These are phyloP conservation scores for Licmophora abbreviata DNA, from an alignment of 108 stramenopile genomes.

Conservation along the genomic window DNA sequence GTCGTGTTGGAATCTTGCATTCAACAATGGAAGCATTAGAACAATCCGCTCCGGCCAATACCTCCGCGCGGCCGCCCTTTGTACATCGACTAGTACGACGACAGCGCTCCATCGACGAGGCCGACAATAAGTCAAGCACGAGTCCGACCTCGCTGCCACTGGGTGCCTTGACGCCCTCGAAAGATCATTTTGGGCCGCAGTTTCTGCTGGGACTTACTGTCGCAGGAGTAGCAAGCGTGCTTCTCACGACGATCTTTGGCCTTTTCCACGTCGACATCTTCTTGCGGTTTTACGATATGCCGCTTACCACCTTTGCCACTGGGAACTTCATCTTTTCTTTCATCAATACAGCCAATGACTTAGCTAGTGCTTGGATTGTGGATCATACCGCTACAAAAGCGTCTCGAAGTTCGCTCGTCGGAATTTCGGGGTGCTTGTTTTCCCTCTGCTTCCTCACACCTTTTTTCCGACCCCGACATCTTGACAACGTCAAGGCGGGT, in stretches of 20 bases:
- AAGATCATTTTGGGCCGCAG: background rate
- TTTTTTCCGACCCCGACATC: slow-evolving; percentile 22
- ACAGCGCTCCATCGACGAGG: too few relatives aligned
- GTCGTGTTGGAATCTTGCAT: too few relatives aligned
- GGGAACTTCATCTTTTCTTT: slow-evolving; percentile 28
- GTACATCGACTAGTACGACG: too few relatives aligned
- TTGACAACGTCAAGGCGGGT: slow-evolving; percentile 10
- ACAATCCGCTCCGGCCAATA: too few relatives aligned
- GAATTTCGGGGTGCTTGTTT: slow-evolving; percentile 22
- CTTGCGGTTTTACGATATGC: slow-evolving; percentile 28
- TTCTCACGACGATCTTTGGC: slow-evolving; percentile 26
- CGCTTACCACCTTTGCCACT: slow-evolving; percentile 21
- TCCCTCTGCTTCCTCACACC: slow-evolving; percentile 29
- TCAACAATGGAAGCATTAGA: too few relatives aligned
- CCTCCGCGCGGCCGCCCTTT: too few relatives aligned
- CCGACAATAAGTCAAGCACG: too few relatives aligned
- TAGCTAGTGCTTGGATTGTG: slow-evolving; percentile 26
- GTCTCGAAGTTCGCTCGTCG: slow-evolving; percentile 27
- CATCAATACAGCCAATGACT: slow-evolving; percentile 26
- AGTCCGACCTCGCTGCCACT: too few relatives aligned
- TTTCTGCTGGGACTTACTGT: slow-evolving; percentile 20
- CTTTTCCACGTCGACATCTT: slow-evolving; percentile 42
- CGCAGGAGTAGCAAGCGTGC: slow-evolving; percentile 20
- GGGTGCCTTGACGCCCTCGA: background rate
- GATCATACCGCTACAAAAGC: slow-evolving; percentile 20